Percentiles rank a stretch among this genome's conserved stretches.
phyloP scores from a whole-genome alignment of 2,329 filamentous ascomycete species.

The Pseudogymnoascus destructans region DNA sequence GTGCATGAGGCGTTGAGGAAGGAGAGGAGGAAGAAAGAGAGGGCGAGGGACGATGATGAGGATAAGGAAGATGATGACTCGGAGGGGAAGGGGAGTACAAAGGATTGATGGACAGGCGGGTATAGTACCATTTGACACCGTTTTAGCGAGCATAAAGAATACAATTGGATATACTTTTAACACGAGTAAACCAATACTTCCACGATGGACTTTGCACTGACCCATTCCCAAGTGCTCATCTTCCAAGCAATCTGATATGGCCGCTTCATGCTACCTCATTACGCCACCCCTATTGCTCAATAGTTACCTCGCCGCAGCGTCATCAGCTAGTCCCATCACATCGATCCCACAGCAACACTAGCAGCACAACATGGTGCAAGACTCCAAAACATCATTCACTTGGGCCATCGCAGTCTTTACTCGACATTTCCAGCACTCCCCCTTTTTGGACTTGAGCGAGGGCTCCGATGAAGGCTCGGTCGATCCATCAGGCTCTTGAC shows the following conservation, averaged over 20 bases:
- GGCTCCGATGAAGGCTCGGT: neutral
- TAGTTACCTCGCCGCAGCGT: neutral
- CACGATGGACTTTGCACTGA: neutral
- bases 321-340: neutral
- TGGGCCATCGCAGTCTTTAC: neutral
- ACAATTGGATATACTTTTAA: conserved; percentile 7
- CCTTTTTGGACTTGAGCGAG: neutral
- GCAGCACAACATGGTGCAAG: neutral
- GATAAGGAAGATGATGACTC: conserved; percentile 24
- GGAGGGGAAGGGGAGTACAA: conserved; percentile 13
- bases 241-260: neutral
- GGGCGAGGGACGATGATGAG: conserved; percentile 28
- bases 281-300: neutral
- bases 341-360: conserved; percentile 4
- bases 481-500: neutral
- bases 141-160: conserved; percentile 7
- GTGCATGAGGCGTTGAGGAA: conserved; percentile 44
- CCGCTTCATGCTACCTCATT: neutral
- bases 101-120: conserved; percentile 9
- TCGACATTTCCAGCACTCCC: conserved; percentile 7
- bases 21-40: conserved; percentile 31
- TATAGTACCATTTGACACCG: neutral
- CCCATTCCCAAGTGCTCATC: neutral
- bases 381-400: neutral
- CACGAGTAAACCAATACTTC: neutral